Evolutionary conservation across 176 grass and related monocot species (phyloP).

Genomic region (Rhipidocladum racemiflorum): DNA sequence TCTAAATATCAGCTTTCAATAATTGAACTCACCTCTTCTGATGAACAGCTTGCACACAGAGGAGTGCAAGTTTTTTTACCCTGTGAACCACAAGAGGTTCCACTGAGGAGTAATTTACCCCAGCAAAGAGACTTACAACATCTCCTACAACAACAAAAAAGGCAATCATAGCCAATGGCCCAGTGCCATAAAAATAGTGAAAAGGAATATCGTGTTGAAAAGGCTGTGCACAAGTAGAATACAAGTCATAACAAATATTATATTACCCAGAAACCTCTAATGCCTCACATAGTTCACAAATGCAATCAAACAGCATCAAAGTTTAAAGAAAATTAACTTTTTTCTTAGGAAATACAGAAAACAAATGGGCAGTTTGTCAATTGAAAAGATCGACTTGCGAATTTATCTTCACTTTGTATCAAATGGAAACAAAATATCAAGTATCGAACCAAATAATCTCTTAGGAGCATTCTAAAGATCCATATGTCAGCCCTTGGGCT

Average conservation of each 20-base stretch:
- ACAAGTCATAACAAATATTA: conserved; percentile 17
- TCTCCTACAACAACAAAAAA: conserved; percentile 56
- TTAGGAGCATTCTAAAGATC: too few species aligned
- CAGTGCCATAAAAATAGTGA: conserved; percentile 19
- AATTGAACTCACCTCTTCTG: conserved; percentile 59
- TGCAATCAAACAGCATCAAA: conserved; percentile 15
- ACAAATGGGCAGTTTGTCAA: too few species aligned
- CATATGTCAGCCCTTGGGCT: too few species aligned
- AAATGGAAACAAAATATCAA: too few species aligned
- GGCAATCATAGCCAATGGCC: background rate
- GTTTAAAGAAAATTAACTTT: conserved; percentile 10
- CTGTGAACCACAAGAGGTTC: conserved; percentile 54
- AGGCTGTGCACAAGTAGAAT: conserved; percentile 3
- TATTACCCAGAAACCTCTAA: background rate
- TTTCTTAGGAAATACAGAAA: too few species aligned
- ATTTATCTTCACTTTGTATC: too few species aligned
- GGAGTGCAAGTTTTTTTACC: conserved; percentile 73
- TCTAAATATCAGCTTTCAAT: background rate
- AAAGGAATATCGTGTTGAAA: conserved; percentile 16
- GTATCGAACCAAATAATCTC: too few species aligned
- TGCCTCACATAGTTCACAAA: background rate
- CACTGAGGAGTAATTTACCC: conserved; percentile 45
- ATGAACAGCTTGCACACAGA: conserved; percentile 70
- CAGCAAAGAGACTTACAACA: conserved; percentile 73
- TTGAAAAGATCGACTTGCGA: too few species aligned